Evolutionary conservation across 495 filamentous ascomycete species (phyloP).

Genomic region (Podospora anserina): DNA sequence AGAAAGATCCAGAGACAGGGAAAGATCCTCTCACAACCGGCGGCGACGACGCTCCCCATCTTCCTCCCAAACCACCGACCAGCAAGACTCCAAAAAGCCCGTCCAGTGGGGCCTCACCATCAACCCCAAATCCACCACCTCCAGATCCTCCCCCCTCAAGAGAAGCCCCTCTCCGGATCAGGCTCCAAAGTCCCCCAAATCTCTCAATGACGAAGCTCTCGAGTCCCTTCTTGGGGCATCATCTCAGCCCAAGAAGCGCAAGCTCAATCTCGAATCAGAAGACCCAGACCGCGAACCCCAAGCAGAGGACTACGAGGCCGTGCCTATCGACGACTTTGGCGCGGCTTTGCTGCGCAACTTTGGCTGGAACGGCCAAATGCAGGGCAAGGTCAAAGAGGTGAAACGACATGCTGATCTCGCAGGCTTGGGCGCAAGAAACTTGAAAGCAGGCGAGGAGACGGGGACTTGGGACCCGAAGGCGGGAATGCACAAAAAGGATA

Average conservation of each 20-base stretch:
- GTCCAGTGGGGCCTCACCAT: constrained; percentile 47
- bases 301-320: constrained; percentile 77
- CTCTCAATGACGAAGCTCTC: constrained; percentile 75
- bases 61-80: constrained; percentile 13
- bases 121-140: constrained; percentile 31
- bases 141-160: neutral
- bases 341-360: constrained; percentile 82
- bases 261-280: constrained; percentile 53
- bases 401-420: constrained; percentile 72
- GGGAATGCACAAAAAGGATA: constrained; percentile 17
- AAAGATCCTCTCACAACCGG: neutral
- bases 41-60: neutral
- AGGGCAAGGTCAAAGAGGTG: constrained; percentile 45
- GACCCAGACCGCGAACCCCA: constrained; percentile 72
- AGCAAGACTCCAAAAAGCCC: constrained; percentile 38
- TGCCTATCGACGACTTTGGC: constrained; percentile 93
- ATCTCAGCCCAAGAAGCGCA: constrained; percentile 34
- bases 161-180: neutral
- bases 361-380: constrained; percentile 88
- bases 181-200: constrained; percentile 29
- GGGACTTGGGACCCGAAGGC: constrained; percentile 39
- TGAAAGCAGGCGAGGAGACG: constrained; percentile 66
- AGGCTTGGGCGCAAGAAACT: constrained; percentile 75
- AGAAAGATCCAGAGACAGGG: neutral
- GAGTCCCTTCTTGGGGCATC: constrained; percentile 63